Evolutionary conservation across 495 filamentous ascomycete genomes (phyloP), one percentile per base, ranked within the genome.

Genomic region (Bombardia bombarda): DNA sequence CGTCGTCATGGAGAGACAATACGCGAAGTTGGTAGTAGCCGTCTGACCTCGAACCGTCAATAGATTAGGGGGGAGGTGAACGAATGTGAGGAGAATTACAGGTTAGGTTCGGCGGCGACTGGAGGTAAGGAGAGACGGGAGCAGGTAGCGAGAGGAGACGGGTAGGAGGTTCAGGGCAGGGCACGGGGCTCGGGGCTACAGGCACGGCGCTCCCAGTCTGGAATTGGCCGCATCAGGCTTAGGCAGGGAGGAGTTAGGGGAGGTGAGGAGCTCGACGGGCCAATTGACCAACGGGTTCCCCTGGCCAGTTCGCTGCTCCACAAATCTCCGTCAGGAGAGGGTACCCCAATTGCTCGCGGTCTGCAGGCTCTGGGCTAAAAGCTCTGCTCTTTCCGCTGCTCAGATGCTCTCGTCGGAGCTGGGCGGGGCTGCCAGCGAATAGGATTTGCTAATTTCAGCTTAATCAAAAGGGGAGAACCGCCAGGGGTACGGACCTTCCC

Each of bases 391-490:
- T n/a, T n/a, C n/a, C n/a, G n/a, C n/a, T n/a, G n/a, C n/a, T n/a
- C n/a, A n/a, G n/a, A n/a, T 33, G 23, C 23, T 34, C 17, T 31
- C 32, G 7, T 33, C 32, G 16, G 16, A 6, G 14, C 41, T n/a
- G 16, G 38, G 41, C 43, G 23, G 21, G 17, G 30, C 45, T 42
- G 31, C 50, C 51, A 46, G 54, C 56, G 55, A 58, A 58, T 62
- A 47, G 49, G 53, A 58, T 54, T 56, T 56, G 57, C 57, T 58
- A 52, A 62, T 62, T 53, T 58, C 49, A 51, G 45, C 50, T 53
- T 43, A 48, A 57, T 55, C 49, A 60, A 59, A 52, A 57, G 48
- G 46, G 56, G 52, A 51, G 13, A 28, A 38, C 31, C 42, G 31
- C 42, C 44, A 47, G 45, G 53, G 51, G 45, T 40, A 9, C 40